phyloP scores from a whole-genome alignment of 2,329 filamentous ascomycete species.

The Colletotrichum plurivorum region DNA sequence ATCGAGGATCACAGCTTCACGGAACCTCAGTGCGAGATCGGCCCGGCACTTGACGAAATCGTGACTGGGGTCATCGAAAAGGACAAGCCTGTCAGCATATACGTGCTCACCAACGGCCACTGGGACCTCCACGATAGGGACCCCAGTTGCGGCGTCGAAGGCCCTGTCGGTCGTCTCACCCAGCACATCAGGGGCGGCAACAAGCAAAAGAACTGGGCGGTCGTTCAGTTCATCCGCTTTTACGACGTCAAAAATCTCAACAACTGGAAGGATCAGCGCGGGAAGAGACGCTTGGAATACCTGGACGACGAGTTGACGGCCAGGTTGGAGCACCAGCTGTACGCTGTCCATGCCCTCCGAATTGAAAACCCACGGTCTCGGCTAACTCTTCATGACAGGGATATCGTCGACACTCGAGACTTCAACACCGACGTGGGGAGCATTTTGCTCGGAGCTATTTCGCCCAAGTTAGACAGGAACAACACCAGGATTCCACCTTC shows the following conservation, averaged over 20 bases:
- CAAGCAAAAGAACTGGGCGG: neutral
- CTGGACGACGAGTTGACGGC: constrained; percentile 2
- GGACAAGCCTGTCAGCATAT: neutral
- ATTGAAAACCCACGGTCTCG: neutral
- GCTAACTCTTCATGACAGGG: neutral
- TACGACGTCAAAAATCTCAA: neutral
- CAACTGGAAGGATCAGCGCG: neutral
- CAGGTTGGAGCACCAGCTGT: neutral
- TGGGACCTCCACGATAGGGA: neutral
- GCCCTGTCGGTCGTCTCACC: neutral
- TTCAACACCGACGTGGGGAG: neutral
- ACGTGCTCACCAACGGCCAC: constrained; percentile 13
- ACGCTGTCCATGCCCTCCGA: neutral
- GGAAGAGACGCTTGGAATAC: neutral
- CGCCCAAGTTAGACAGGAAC: neutral
- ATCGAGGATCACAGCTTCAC: neutral
- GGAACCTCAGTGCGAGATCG: neutral
- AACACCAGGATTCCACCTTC: too few species aligned
- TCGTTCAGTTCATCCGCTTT: constrained; percentile 17
- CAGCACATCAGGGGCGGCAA: neutral
- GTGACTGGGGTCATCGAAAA: neutral
- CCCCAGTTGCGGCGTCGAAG: neutral
- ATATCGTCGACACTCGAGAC: neutral
- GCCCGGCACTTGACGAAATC: neutral
- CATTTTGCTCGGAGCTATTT: neutral